Percentiles rank a stretch among this genome's conserved stretches.
Conservation (phyloP, 31 red algal genomes). For the Odonthalia washingtoniensis region DNA sequence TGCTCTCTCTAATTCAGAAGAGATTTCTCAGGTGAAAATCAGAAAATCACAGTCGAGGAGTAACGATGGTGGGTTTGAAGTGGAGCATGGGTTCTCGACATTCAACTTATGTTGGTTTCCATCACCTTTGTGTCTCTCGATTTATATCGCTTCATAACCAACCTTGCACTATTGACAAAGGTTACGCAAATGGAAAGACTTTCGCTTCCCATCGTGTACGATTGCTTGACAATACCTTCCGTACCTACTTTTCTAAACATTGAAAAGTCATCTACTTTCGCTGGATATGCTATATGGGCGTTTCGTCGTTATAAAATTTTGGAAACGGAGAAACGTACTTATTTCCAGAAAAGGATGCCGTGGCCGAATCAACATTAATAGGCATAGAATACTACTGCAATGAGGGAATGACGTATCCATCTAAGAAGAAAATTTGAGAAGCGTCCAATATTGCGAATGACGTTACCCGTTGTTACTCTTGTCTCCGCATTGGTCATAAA, state of each 20-base stretch:
- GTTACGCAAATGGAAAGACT: conserved; percentile 31
- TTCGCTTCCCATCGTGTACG: conserved; percentile 18
- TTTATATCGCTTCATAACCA: conserved; percentile 59
- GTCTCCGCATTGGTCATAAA: conserved; percentile 41
- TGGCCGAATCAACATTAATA: conserved; percentile 29
- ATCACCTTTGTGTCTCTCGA: conserved; percentile 57
- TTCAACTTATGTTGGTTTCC: conserved; percentile 45
- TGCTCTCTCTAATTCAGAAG: conserved; percentile 55
- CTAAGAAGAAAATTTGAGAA: conserved; percentile 30
- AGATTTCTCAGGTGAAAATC: conserved; percentile 41
- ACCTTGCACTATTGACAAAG: conserved; percentile 49
- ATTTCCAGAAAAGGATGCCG: conserved; percentile 34
- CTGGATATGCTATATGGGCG: conserved; percentile 39
- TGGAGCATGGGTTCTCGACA: conserved; percentile 57
- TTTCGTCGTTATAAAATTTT: conserved; percentile 54
- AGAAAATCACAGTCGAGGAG: conserved; percentile 51
- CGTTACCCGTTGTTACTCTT: conserved; percentile 44
- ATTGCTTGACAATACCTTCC: conserved; percentile 41
- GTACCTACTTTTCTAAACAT: too few relatives aligned
- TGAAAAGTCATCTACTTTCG: background rate
- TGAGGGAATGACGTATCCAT: conserved; percentile 24
- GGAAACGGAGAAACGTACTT: conserved; percentile 28
- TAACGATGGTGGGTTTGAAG: conserved; percentile 55
- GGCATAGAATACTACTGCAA: conserved; percentile 42
- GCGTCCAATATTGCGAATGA: conserved; percentile 5